Evolutionary conservation across 2,329 filamentous ascomycete genomes (phyloP), one percentile per base, ranked within the genome.

Genomic region (Claviceps humidiphila): DNA sequence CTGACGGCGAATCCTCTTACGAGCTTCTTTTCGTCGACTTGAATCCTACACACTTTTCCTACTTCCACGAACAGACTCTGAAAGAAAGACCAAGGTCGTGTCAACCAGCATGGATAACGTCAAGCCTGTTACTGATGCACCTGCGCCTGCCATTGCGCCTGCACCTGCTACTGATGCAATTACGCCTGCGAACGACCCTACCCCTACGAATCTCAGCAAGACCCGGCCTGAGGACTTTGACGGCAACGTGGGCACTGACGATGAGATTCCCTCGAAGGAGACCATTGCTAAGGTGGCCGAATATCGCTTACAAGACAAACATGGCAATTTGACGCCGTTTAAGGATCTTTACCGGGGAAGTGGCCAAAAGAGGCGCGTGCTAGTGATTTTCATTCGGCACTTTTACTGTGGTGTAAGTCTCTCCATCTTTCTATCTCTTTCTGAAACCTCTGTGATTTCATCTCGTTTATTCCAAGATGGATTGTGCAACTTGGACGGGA

Each of bases 321-420:
- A 82, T 53, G 81, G 82, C 52, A 80, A 78, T 52, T 67, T 75
- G 14, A 74, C 75, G 44, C 69, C 76, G 0, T 88, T 88, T 66
- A 77, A 77, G 65, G 80, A 75, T 58, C 67, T 87, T 30, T 84
- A 82, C 63, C 74, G 71, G 38, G 77, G 78, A 4, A 71, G 65
- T 47, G 76, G 77, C 51, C 71, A 72, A 2, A 71, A 76, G 13
- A 69, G 74, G 17, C 71, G 81, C 2, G 78, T 87, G 30, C 72
- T 90, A 37, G 67, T 89, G 43, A 79, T 89, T 58, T 89, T 90
- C 63, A 75, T 90, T 53, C 77, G 86, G 45, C 85, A 89, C 68
- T 90, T 89, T 67, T 89, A 87, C 73, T 89, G 86, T 63, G 84
- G 84, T 39, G 85, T 87, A 74, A 66, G 83, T 74, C 2, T 11